Conservation (phyloP, 2,329 filamentous ascomycete genomes). For the Elsinoe batatas region DNA sequence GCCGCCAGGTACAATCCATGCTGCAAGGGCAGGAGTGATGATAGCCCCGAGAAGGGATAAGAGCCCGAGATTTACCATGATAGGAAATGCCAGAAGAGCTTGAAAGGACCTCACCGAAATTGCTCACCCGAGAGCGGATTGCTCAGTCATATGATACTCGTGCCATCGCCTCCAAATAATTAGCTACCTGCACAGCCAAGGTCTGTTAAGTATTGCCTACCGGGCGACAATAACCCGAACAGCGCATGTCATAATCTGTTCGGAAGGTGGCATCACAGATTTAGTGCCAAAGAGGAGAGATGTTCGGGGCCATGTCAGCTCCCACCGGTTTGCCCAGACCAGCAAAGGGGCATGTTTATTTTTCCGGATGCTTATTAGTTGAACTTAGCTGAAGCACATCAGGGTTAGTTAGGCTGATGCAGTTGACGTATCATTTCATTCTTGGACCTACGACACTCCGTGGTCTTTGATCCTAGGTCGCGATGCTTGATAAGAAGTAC, state of each 20-base stretch:
- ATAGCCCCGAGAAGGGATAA: background rate
- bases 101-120: background rate
- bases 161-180: background rate
- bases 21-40: slow-evolving; percentile 25
- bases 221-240: background rate
- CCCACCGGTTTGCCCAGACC: slow-evolving; percentile 1
- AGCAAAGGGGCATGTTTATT: background rate
- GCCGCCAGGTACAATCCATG: slow-evolving; percentile 53
- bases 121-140: no score
- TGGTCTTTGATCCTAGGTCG: background rate
- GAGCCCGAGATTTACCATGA: background rate
- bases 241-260: background rate
- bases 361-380: slow-evolving; percentile 9
- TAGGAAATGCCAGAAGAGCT: background rate
- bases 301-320: background rate
- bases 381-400: background rate
- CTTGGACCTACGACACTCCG: no score
- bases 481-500: background rate
- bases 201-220: background rate
- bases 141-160: background rate
- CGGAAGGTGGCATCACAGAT: background rate
- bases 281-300: slow-evolving; percentile 1
- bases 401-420: background rate
- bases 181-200: background rate
- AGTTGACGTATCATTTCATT: background rate